phyloP scores from a whole-genome alignment of 2,329 filamentous ascomycete genomes.

The Periconia sp. region DNA sequence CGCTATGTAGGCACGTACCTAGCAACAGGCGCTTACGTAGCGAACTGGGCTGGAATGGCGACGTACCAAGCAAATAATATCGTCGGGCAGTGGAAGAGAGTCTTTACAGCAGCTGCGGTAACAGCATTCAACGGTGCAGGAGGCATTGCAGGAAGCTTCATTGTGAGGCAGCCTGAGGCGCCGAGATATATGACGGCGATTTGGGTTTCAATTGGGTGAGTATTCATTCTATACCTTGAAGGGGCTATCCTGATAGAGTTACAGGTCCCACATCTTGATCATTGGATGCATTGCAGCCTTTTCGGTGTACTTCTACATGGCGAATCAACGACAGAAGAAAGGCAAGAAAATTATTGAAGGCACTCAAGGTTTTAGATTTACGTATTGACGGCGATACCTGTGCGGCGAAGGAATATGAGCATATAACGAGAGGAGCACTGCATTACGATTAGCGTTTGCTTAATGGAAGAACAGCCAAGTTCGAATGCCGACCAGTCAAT shows the following conservation, averaged over 20 bases:
- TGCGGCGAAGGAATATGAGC: too few relatives aligned
- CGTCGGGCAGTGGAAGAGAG: constrained; percentile 67
- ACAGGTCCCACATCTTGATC: constrained; percentile 61
- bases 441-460: too few relatives aligned
- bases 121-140: constrained; percentile 68
- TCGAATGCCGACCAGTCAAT: too few relatives aligned
- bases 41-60: constrained; percentile 72
- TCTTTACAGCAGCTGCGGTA: constrained; percentile 65
- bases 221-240: constrained; percentile 25
- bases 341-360: constrained; percentile 60
- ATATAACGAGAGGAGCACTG: too few relatives aligned
- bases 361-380: constrained; percentile 54
- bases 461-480: too few relatives aligned
- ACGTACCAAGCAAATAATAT: constrained; percentile 59
- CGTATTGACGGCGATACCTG: constrained; percentile 46
- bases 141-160: constrained; percentile 70
- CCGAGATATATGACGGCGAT: constrained; percentile 69
- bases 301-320: constrained; percentile 59
- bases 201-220: constrained; percentile 67
- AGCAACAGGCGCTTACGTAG: constrained; percentile 71
- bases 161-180: constrained; percentile 66
- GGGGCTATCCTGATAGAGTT: not conserved
- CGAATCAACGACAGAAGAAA: constrained; percentile 57
- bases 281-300: constrained; percentile 61
- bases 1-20: constrained; percentile 70